phyloP scores from a whole-genome alignment of 768 basidiomycete species.

The Russula sp. region DNA sequence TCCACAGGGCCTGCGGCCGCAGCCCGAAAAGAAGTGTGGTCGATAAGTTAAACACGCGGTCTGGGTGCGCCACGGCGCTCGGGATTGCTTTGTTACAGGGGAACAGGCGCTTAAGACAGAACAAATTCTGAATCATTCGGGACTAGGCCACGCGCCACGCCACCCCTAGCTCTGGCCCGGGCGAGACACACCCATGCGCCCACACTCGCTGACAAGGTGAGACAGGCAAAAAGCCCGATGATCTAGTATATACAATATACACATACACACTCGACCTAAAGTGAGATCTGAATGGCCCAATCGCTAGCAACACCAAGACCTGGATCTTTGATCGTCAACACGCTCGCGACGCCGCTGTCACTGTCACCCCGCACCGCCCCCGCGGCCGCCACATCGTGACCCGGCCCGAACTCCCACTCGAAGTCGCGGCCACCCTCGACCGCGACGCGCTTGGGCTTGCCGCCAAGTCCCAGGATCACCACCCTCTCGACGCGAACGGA shows the following conservation, averaged over 20 bases:
- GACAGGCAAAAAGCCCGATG: too few relatives aligned
- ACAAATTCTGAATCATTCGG: neutral
- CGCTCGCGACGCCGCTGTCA: slow-evolving; percentile 61
- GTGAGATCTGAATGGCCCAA: slow-evolving; percentile 50
- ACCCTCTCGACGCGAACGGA: slow-evolving; percentile 79
- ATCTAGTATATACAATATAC: too few relatives aligned
- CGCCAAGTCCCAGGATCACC: slow-evolving; percentile 65
- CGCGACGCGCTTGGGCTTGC: slow-evolving; percentile 57
- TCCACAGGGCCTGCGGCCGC: slow-evolving; percentile 15
- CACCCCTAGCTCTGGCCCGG: neutral
- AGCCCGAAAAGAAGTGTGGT: slow-evolving; percentile 18
- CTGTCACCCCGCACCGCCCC: slow-evolving; percentile 39
- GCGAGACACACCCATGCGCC: neutral
- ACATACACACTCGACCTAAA: slow-evolving; percentile 18
- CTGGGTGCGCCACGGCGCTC: neutral
- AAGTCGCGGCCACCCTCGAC: slow-evolving; percentile 44
- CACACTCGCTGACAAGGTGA: too few relatives aligned
- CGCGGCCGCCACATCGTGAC: slow-evolving; percentile 46
- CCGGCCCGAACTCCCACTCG: slow-evolving; percentile 62
- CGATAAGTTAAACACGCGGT: slow-evolving; percentile 13
- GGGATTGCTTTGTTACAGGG: slow-evolving; percentile 6
- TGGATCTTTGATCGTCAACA: slow-evolving; percentile 74
- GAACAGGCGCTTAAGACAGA: slow-evolving; percentile 7
- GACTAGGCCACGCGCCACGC: neutral
- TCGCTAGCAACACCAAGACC: slow-evolving; percentile 50